Conservation (phyloP, 108 stramenopile species). For the Cyclotella sp. region DNA sequence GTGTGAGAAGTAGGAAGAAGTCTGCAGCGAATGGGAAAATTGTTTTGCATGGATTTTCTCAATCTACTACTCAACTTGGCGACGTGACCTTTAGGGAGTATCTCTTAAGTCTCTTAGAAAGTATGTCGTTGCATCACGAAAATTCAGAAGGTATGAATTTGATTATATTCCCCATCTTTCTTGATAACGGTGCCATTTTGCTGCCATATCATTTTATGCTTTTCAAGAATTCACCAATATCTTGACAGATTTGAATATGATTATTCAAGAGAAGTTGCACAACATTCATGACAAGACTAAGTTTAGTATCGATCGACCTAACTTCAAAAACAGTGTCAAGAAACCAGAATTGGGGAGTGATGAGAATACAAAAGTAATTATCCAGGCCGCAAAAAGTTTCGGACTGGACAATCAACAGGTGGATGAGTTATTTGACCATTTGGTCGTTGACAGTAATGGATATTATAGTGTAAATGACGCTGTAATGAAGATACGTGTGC, state of each 20-base stretch:
- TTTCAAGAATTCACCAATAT: slow-evolving; percentile 22
- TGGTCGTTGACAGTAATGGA: slow-evolving; percentile 9
- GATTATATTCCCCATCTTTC: background rate
- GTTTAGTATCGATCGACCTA: background rate
- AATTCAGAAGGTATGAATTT: slow-evolving; percentile 16
- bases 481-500: slow-evolving; percentile 1
- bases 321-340: background rate
- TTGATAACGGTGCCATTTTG: background rate
- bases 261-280: slow-evolving; percentile 27
- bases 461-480: slow-evolving; percentile 41
- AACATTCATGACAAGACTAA: slow-evolving; percentile 11
- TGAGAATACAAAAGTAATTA: slow-evolving; percentile 27
- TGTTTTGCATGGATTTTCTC: background rate
- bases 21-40: background rate
- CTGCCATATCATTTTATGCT: background rate
- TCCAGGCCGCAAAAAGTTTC: slow-evolving; percentile 4
- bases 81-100: background rate
- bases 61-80: background rate
- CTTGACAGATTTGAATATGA: slow-evolving; percentile 5
- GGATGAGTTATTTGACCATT: slow-evolving; percentile 12
- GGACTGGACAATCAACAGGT: slow-evolving; percentile 18
- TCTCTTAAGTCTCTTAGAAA: background rate
- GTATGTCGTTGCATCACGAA: background rate
- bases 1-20: background rate
- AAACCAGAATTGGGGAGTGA: background rate